These are phyloP conservation scores for Corrigiola litoralis DNA, from an alignment of 179 eudicot species.

Conservation along the genomic window DNA sequence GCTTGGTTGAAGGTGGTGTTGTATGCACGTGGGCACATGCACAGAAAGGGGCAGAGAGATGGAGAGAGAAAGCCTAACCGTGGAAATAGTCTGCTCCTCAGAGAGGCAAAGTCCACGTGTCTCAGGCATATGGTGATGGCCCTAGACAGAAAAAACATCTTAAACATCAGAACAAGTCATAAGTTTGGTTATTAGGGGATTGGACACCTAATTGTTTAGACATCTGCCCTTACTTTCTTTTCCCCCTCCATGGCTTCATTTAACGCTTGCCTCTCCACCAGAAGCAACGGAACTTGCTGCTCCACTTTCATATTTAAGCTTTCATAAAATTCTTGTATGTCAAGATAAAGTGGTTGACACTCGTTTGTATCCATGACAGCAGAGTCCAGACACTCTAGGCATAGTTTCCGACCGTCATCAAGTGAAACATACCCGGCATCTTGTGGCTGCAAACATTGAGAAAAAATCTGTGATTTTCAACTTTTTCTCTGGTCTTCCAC, in stretches of 20 bases:
- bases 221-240: slow-evolving; percentile 46
- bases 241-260: slow-evolving; percentile 92
- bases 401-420: slow-evolving; percentile 76
- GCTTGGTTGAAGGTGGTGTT: no score
- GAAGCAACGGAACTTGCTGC: slow-evolving; percentile 75
- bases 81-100: slow-evolving; percentile 79
- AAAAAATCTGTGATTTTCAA: slow-evolving; percentile 6
- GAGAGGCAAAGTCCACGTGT: slow-evolving; percentile 92
- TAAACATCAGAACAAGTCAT: background rate
- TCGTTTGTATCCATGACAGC: slow-evolving; percentile 66
- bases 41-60: background rate
- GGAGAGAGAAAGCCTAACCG: slow-evolving; percentile 39
- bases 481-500: background rate
- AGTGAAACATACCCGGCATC: slow-evolving; percentile 68
- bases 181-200: background rate
- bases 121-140: slow-evolving; percentile 95
- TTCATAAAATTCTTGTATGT: slow-evolving; percentile 73
- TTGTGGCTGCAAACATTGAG: slow-evolving; percentile 47
- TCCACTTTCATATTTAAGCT: slow-evolving; percentile 70
- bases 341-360: slow-evolving; percentile 77
- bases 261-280: slow-evolving; percentile 86
- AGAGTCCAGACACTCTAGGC: slow-evolving; percentile 87
- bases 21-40: background rate
- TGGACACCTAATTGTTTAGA: background rate
- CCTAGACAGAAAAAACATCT: slow-evolving; percentile 32